Conservation (phyloP, 306 rosid species). For the Cucurbita ficifolia region DNA sequence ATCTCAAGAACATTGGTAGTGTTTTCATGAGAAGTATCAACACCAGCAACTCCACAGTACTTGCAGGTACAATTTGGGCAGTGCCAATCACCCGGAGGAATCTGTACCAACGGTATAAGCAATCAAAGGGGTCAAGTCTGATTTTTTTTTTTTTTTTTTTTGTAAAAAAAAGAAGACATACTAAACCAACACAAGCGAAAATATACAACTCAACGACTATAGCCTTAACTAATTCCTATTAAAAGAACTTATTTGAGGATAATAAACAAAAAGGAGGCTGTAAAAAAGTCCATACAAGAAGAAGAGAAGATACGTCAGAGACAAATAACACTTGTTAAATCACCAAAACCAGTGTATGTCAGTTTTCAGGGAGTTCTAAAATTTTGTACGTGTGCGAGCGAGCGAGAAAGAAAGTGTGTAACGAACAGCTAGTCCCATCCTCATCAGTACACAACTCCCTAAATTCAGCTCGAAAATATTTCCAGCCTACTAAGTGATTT, state of each 20-base stretch:
- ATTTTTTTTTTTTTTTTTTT: neutral
- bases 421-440: neutral
- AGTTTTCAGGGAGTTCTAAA: neutral
- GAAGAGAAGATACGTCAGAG: neutral
- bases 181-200: neutral
- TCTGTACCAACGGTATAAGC: conserved; percentile 24
- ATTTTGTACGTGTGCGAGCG: neutral
- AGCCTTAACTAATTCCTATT: neutral
- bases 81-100: conserved; percentile 89
- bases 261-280: neutral
- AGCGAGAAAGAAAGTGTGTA: neutral
- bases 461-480: neutral
- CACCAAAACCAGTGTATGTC: neutral
- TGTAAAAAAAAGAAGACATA: neutral
- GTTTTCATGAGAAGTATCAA: conserved; percentile 23
- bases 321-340: neutral
- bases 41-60: conserved; percentile 54
- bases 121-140: neutral
- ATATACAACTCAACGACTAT: neutral
- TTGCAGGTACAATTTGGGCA: conserved; percentile 92
- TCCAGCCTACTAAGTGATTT: neutral
- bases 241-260: neutral
- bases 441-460: neutral
- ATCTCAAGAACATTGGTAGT: conserved; percentile 18
- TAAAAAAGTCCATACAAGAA: neutral